phyloP scores from a whole-genome alignment of 768 basidiomycete species.

The Auriscalpium microsporum region DNA sequence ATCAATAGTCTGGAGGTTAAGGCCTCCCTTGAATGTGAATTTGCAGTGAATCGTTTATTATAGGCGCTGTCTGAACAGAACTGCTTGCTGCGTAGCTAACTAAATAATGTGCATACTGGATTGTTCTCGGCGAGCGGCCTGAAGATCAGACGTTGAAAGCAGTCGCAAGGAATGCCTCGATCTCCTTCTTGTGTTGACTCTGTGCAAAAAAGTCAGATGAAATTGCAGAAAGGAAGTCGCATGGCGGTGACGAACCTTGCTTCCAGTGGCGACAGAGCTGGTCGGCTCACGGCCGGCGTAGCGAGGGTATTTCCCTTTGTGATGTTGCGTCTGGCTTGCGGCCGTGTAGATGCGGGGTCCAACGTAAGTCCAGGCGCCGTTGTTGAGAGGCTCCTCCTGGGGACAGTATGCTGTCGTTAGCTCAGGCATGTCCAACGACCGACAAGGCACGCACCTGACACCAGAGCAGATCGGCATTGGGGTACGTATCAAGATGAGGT shows the following conservation, averaged over 20 bases:
- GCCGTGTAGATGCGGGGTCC: slow-evolving; percentile 91
- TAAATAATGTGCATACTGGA: no score
- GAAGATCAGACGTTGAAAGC: slow-evolving; percentile 36
- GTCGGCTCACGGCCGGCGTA: slow-evolving; percentile 93
- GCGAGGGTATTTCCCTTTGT: slow-evolving; percentile 81
- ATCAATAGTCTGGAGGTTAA: no score
- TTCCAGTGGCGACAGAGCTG: slow-evolving; percentile 86
- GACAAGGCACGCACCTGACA: slow-evolving; percentile 55
- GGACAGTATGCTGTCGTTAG: slow-evolving; percentile 5
- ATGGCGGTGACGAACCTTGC: slow-evolving; percentile 44
- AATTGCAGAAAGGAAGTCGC: background rate
- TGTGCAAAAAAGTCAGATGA: slow-evolving; percentile 19
- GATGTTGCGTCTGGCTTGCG: slow-evolving; percentile 82
- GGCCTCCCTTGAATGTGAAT: no score
- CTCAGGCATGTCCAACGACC: background rate
- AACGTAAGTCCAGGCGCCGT: slow-evolving; percentile 95
- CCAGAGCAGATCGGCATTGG: slow-evolving; percentile 91
- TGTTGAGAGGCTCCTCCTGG: slow-evolving; percentile 92
- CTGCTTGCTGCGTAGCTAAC: no score
- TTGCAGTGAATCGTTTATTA: no score
- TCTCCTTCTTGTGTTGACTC: slow-evolving; percentile 86
- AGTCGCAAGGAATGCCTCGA: slow-evolving; percentile 59
- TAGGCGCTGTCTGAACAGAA: no score
- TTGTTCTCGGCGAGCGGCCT: no score
- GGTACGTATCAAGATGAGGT: slow-evolving; percentile 92